Evolutionary conservation across 2,329 filamentous ascomycete genomes (phyloP).

Genomic region (Tolypocladium amazonense): DNA sequence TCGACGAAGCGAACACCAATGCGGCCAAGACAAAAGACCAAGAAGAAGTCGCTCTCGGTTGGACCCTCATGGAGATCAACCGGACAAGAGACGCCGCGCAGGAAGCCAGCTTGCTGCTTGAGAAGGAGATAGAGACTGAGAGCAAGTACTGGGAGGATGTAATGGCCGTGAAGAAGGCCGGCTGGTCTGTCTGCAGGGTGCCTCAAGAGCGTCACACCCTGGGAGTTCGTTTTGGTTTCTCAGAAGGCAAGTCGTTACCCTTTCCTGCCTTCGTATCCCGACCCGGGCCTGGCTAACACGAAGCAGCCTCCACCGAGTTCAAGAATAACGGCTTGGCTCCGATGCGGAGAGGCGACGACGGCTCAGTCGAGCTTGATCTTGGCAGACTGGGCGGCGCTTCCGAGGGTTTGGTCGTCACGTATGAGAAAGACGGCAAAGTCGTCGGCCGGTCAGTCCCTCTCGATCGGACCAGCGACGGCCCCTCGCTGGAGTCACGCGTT

Average conservation of each 20-base stretch:
- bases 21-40: slow-evolving; percentile 45
- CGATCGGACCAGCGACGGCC: slow-evolving; percentile 41
- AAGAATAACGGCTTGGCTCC: slow-evolving; percentile 69
- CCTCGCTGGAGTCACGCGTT: slow-evolving; percentile 53
- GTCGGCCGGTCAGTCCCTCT: slow-evolving; percentile 46
- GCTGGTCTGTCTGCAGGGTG: slow-evolving; percentile 76
- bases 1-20: slow-evolving; percentile 50
- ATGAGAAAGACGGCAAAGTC: slow-evolving; percentile 45
- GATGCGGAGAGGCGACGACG: slow-evolving; percentile 63
- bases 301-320: slow-evolving; percentile 43
- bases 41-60: slow-evolving; percentile 51
- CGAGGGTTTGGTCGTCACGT: slow-evolving; percentile 56
- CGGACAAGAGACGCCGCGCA: slow-evolving; percentile 64
- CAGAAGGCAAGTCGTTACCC: slow-evolving; percentile 44
- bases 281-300: slow-evolving; percentile 15
- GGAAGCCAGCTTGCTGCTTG: slow-evolving; percentile 59
- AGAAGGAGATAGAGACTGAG: slow-evolving; percentile 69
- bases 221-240: slow-evolving; percentile 81
- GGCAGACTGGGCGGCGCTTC: slow-evolving; percentile 38
- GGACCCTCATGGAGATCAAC: slow-evolving; percentile 69
- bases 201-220: slow-evolving; percentile 64
- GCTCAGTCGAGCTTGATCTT: slow-evolving; percentile 64
- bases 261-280: background rate
- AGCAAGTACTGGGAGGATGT: slow-evolving; percentile 84
- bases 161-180: slow-evolving; percentile 66